Conservation (phyloP, 2,329 filamentous ascomycete genomes). For the Phaeomoniella chlamydospora region DNA sequence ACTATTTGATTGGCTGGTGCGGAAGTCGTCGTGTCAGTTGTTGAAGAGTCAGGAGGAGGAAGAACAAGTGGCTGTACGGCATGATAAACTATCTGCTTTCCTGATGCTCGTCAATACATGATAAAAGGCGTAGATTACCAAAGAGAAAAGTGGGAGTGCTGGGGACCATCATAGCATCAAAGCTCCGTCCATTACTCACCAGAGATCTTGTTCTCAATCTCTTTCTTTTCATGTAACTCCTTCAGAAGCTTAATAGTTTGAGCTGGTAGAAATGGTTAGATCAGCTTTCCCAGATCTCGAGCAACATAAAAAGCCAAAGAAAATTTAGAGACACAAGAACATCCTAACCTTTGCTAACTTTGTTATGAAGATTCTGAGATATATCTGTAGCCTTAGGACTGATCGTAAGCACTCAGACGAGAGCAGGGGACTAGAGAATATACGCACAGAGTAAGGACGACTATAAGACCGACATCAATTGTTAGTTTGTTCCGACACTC, state of each 20-base stretch:
- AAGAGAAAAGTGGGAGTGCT: background rate
- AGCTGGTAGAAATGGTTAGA: constrained; percentile 18
- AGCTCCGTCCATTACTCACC: constrained; percentile 23
- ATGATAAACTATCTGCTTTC: constrained; percentile 50
- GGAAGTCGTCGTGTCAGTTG: constrained; percentile 27
- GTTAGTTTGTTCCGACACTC: background rate
- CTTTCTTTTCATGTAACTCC: constrained; percentile 44
- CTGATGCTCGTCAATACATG: constrained; percentile 16
- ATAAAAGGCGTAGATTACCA: constrained; percentile 1
- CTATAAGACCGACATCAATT: constrained; percentile 13
- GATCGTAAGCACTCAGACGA: background rate
- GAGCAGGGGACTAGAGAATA: background rate
- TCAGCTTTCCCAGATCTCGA: background rate
- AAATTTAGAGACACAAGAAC: too few species aligned
- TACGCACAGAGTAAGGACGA: constrained; percentile 38
- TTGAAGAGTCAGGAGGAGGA: constrained; percentile 32
- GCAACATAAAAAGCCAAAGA: too few species aligned
- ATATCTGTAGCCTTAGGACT: constrained; percentile 36
- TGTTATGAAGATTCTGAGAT: constrained; percentile 46
- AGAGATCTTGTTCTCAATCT: constrained; percentile 42
- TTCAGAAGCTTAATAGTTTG: constrained; percentile 46
- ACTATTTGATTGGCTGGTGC: too few species aligned
- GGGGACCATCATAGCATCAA: background rate
- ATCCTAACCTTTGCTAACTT: constrained; percentile 43
- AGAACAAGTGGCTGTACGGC: too few species aligned